Evolutionary conservation across 2,329 filamentous ascomycete species (phyloP).

Genomic region (Xylaria polymorpha): DNA sequence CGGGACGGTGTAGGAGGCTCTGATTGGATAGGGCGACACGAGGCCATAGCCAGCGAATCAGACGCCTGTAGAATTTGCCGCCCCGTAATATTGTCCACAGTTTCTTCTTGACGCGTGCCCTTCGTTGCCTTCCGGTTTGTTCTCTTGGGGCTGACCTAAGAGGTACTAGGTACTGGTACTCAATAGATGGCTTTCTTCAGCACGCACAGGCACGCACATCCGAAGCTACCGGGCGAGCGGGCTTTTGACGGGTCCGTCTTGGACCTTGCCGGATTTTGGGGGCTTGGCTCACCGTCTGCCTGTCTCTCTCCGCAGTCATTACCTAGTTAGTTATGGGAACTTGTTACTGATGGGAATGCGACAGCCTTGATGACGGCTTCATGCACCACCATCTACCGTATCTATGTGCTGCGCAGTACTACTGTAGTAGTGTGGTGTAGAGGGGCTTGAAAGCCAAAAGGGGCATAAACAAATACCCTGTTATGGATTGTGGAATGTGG

Average conservation of each 20-base stretch:
- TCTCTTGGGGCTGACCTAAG: conserved; percentile 35
- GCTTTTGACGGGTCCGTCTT: conserved; percentile 35
- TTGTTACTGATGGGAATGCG: conserved; percentile 21
- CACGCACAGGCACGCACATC: conserved; percentile 12
- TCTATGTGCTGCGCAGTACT: too few species aligned
- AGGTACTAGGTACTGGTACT: background rate
- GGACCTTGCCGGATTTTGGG: conserved; percentile 3
- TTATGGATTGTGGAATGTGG: background rate
- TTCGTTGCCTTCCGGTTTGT: conserved; percentile 41
- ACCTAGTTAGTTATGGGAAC: conserved; percentile 3
- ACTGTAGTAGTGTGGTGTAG: too few species aligned
- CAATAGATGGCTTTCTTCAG: background rate
- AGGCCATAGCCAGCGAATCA: conserved; percentile 30
- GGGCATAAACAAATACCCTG: background rate
- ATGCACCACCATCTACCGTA: background rate
- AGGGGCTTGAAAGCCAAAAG: too few species aligned
- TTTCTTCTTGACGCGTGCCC: conserved; percentile 36
- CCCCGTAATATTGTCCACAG: conserved; percentile 34
- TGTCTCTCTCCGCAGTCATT: background rate
- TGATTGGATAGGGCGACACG: conserved; percentile 43
- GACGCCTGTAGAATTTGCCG: background rate
- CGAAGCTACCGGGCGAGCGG: conserved; percentile 39
- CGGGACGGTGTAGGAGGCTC: background rate
- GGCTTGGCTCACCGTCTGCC: too few species aligned
- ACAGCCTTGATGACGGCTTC: conserved; percentile 16